Percentiles rank a stretch among this genome's conserved stretches.
phyloP scores from a whole-genome alignment of 2,329 filamentous ascomycete species.

The Dothistroma septosporum region DNA sequence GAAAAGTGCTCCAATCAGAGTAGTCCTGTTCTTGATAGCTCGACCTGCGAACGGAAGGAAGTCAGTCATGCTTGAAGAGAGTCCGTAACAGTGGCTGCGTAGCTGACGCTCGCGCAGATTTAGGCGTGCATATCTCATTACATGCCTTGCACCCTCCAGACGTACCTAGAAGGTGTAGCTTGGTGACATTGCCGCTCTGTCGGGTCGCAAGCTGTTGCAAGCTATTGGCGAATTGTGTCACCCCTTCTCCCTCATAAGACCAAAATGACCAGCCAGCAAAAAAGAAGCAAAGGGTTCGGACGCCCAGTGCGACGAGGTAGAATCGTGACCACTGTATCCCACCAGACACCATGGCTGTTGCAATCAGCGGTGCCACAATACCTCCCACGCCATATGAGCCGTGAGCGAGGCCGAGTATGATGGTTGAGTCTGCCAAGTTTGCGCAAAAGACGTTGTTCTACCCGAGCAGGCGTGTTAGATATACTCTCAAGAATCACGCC shows the following conservation, averaged over 20 bases:
- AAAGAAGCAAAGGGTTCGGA: conserved; percentile 55
- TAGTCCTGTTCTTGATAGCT: conserved; percentile 53
- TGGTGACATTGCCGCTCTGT: conserved; percentile 45
- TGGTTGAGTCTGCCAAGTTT: conserved; percentile 50
- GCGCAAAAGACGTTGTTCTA: conserved; percentile 54
- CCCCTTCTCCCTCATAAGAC: conserved; percentile 61
- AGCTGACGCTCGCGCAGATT: too few species aligned
- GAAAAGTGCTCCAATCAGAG: conserved; percentile 72
- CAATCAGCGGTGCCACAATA: conserved; percentile 64
- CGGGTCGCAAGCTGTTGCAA: conserved; percentile 44
- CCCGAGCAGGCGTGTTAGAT: too few species aligned
- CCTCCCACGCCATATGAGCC: conserved; percentile 55
- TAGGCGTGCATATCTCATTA: too few species aligned
- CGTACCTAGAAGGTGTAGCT: conserved; percentile 45
- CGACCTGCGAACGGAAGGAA: conserved; percentile 22
- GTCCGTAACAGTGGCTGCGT: too few species aligned
- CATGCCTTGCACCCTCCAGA: too few species aligned
- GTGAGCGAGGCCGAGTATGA: conserved; percentile 59
- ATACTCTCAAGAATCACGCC: too few species aligned
- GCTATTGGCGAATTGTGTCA: conserved; percentile 41
- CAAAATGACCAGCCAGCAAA: conserved; percentile 65
- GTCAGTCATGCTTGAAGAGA: too few species aligned
- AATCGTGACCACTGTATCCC: conserved; percentile 65
- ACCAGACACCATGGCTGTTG: conserved; percentile 65
- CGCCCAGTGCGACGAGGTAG: conserved; percentile 62